These are phyloP conservation scores for Trichosporon faecale DNA, from an alignment of 1,284 basidiomycete genomes.

Conservation along the genomic window DNA sequence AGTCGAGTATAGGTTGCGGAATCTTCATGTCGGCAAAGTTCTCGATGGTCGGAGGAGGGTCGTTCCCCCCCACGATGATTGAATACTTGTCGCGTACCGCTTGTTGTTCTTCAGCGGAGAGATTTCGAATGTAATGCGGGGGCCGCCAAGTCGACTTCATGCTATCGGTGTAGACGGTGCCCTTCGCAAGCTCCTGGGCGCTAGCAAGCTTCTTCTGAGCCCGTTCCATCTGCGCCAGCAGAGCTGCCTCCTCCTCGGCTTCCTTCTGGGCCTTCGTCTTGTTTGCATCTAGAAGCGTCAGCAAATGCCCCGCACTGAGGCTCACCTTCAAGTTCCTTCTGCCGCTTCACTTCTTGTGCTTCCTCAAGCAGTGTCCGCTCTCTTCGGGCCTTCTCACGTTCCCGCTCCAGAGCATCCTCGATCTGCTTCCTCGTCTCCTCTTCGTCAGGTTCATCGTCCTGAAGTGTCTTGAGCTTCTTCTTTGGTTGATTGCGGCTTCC, in stretches of 20 bases:
- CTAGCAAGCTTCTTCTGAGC: constrained; percentile 81
- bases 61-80: constrained; percentile 85
- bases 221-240: constrained; percentile 86
- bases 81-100: constrained; percentile 83
- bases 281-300: constrained; percentile 63
- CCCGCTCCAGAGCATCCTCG: constrained; percentile 15
- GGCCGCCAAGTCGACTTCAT: constrained; percentile 86
- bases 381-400: constrained; percentile 64
- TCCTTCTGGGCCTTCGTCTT: constrained; percentile 79
- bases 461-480: constrained; percentile 18
- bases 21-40: constrained; percentile 98
- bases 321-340: constrained; percentile 74
- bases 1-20: constrained; percentile 74
- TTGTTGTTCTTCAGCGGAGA: constrained; percentile 66
- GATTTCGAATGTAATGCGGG: constrained; percentile 74
- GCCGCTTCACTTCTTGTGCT: constrained; percentile 85
- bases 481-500: constrained; percentile 49
- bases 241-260: constrained; percentile 83
- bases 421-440: constrained; percentile 14
- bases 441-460: constrained; percentile 16
- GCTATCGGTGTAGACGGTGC: constrained; percentile 84
- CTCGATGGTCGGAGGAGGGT: constrained; percentile 87
- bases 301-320: neutral
- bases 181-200: constrained; percentile 87
- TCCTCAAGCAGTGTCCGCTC: constrained; percentile 82